These are phyloP conservation scores for Boletus rex-veris DNA, from an alignment of 768 basidiomycete species.

Conservation along the genomic window DNA sequence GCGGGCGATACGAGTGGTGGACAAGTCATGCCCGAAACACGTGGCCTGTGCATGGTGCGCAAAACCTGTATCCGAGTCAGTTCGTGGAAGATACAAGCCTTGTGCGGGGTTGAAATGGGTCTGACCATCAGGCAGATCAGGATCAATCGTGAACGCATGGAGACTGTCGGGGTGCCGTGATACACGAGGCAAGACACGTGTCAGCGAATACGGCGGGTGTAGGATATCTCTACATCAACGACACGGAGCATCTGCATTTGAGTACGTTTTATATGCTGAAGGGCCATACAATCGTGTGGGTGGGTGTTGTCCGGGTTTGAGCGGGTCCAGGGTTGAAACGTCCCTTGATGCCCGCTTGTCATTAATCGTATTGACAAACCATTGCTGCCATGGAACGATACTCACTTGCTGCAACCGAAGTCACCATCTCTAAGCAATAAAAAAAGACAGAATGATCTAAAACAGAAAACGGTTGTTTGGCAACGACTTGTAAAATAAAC, in stretches of 20 bases:
- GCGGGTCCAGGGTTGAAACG: too few species aligned
- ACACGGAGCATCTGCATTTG: neutral
- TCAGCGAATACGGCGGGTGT: neutral
- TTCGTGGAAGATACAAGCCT: conserved; percentile 14
- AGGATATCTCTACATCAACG: neutral
- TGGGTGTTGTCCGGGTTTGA: too few species aligned
- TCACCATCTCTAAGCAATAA: too few species aligned
- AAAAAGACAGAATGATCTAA: neutral
- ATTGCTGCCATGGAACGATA: neutral
- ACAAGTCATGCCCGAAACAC: conserved; percentile 21
- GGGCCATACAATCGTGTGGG: too few species aligned
- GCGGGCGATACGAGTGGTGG: conserved; percentile 8
- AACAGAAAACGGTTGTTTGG: conserved; percentile 15
- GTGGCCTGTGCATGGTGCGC: conserved; percentile 25
- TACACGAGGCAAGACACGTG: conserved; percentile 20
- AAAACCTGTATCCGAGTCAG: conserved; percentile 9
- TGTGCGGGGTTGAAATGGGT: conserved; percentile 9
- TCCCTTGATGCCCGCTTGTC: too few species aligned
- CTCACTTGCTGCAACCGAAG: too few species aligned
- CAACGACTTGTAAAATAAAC: conserved; percentile 13
- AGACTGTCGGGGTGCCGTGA: conserved; percentile 15
- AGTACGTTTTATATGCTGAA: neutral
- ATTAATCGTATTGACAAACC: too few species aligned
- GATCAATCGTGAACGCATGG: conserved; percentile 5
- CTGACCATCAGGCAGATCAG: conserved; percentile 13